Evolutionary conservation across 73 alveolate genomes (phyloP), one percentile per base, ranked within the genome.

Genomic region (Loxodes magnus): DNA sequence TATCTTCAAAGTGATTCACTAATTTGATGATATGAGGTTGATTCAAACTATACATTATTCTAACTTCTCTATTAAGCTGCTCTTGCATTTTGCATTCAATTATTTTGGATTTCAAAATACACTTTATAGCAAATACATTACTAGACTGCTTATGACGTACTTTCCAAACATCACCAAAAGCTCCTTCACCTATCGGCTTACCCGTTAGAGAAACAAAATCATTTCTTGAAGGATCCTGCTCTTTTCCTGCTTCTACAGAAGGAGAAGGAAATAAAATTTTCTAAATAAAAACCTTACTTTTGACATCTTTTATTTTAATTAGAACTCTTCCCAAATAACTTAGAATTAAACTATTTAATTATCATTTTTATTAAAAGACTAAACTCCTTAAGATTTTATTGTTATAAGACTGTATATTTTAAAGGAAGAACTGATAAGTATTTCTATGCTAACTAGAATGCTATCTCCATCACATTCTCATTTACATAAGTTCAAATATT

Each of bases 1-100:
- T 78, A 73, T 87, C 97, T 62, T 87, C 97, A 60, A 82, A 87
- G 55, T 82, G 79, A 43, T 87, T 82, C 43, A 62, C 64, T 54
- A 87, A 70, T 57, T 78, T 87, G 36, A 76, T 73, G 24, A 87
- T 68, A 55, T 87, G 87, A 0, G 94, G 97, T 68, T 87, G 97
- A 39, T 67, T 67, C 62, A 88, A 57, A 63, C 75, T 80, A 64
- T 87, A 84, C 93, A 84, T 76, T 41, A 88, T 88, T 64, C 87
- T 82, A 20, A 88, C 83, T 69, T 88, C 98, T 39, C 95, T 69
- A 64, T 76, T 76, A 30, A 83, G 79, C 63, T 82, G 84, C 43
- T 76, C 87, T 3, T 76, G 70, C 57, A 82, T 37, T 36, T 82
- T 77, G 57, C 72, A 76, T 43, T 74, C 79, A 36, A 76, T 65